Conservation (phyloP, 768 basidiomycete species). For the Tylopilus rubrobrunneus region DNA sequence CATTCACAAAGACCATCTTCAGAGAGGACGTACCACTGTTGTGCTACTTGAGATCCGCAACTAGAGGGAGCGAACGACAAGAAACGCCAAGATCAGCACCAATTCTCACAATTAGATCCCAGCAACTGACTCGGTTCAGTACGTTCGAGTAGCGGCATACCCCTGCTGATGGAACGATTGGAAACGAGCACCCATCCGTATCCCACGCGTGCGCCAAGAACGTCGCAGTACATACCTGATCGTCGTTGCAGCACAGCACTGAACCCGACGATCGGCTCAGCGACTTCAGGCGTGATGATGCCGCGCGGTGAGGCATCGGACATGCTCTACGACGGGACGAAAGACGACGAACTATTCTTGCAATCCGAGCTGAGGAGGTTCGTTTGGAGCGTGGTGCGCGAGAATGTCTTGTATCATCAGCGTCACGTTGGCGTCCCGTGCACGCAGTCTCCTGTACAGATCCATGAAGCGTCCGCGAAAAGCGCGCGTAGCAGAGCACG, state of each 20-base stretch:
- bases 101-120: not conserved
- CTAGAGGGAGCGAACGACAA: slow-evolving; percentile 33
- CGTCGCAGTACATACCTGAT: slow-evolving; percentile 49
- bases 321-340: not conserved
- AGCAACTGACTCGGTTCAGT: slow-evolving; percentile 58
- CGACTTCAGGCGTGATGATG: slow-evolving; percentile 74
- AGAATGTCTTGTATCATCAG: slow-evolving; percentile 86
- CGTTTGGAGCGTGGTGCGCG: slow-evolving; percentile 72
- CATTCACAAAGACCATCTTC: not conserved
- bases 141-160: slow-evolving; percentile 84
- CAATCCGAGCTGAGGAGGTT: slow-evolving; percentile 83
- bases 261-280: slow-evolving; percentile 63
- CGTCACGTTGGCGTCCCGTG: slow-evolving; percentile 59
- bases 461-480: not conserved
- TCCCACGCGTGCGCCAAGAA: not conserved
- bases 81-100: not conserved
- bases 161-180: slow-evolving; percentile 81
- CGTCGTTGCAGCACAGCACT: slow-evolving; percentile 89
- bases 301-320: slow-evolving; percentile 33
- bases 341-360: slow-evolving; percentile 53
- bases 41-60: slow-evolving; percentile 88
- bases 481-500: slow-evolving; percentile 26
- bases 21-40: slow-evolving; percentile 54
- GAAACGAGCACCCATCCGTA: not conserved
- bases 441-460: slow-evolving; percentile 52